Evolutionary conservation across 2,329 filamentous ascomycete species (phyloP).

Genomic region (Beauveria sp.): DNA sequence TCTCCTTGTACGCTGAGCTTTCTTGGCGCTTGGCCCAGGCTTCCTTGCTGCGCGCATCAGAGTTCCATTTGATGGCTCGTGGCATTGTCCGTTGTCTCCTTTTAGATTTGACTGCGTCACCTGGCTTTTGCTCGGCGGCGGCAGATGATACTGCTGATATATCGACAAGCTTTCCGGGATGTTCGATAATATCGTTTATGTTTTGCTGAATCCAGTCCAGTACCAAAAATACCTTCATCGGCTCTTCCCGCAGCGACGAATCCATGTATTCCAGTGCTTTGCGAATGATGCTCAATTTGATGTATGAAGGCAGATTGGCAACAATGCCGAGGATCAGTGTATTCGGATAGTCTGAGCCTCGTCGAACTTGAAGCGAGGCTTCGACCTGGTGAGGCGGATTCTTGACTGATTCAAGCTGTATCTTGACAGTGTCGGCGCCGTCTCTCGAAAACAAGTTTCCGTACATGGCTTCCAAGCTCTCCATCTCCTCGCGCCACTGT

Average conservation of each 20-base stretch:
- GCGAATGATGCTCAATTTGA: conserved; percentile 80
- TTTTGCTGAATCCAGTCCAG: conserved; percentile 88
- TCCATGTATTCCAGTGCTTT: conserved; percentile 65
- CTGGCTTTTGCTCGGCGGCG: conserved; percentile 43
- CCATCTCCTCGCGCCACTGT: conserved; percentile 79
- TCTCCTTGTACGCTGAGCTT: conserved; percentile 59
- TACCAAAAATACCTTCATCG: conserved; percentile 81
- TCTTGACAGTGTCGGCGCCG: conserved; percentile 58
- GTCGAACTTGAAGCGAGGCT: conserved; percentile 58
- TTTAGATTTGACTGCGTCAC: conserved; percentile 19
- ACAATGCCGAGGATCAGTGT: conserved; percentile 62
- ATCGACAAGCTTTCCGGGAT: conserved; percentile 75
- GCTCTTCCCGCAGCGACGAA: conserved; percentile 67
- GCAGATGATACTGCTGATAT: conserved; percentile 72
- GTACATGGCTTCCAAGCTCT: conserved; percentile 78
- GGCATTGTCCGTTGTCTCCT: conserved; percentile 38
- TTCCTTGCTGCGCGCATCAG: conserved; percentile 51
- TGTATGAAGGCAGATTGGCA: conserved; percentile 76
- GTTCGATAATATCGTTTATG: conserved; percentile 72
- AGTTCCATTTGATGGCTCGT: conserved; percentile 55
- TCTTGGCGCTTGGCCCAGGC: conserved; percentile 65
- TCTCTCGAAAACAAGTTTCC: conserved; percentile 61
- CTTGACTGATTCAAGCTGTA: conserved; percentile 53
- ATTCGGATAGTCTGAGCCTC: conserved; percentile 65
- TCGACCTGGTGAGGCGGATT: conserved; percentile 46